Evolutionary conservation across 208 protist genomes (phyloP), one percentile per base, ranked within the genome.

Genomic region (Wallacemonas sp.): DNA sequence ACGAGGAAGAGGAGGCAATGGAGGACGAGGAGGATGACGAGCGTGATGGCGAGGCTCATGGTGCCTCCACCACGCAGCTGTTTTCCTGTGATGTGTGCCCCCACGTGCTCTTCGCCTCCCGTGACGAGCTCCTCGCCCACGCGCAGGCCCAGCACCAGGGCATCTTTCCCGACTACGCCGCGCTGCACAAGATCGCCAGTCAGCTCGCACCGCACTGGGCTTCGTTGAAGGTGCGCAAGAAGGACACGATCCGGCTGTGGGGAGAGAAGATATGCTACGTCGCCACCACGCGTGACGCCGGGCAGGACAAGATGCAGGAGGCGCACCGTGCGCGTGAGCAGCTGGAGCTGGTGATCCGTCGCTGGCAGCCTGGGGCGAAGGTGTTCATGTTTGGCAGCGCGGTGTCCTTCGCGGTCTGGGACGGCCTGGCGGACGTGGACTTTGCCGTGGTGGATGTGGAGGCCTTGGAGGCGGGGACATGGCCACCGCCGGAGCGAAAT

Each of bases 381-480:
- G 88, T 94, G 25, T 96, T 86, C 44, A 91, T 96, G 44, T 96
- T 96, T 52, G 91, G 88, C 63, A 89, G 81, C 65, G 87, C 83
- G 39, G 86, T 94, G 22, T 81, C 88, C 10, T 89, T 96, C 64
- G 87, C 78, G 0, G 82, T 91, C 46, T 96, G 91, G 88, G 91
- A 96, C 62, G 87, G 91, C 11, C 81, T 91, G 54, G 79, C 86
- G 0, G 91, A 96, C 68, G 90, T 96, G 67, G 91, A 96, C 76
- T 96, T 96, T 66, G 84, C 91, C 16, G 88, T 96, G 2, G 86
- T 96, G 16, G 91, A 96, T 64, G 84, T 91, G 18, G 82, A 72
- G 0, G 79, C 73, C 52, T 26, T 87, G 57, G 81, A 89, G 44
- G 74, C 76, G 5, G 82, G 84, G 4, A 55, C 65, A 50, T 96